Evolutionary conservation across 331 rosid genomes (phyloP), one percentile per base, ranked within the genome.

Genomic region (Saraca asoca): DNA sequence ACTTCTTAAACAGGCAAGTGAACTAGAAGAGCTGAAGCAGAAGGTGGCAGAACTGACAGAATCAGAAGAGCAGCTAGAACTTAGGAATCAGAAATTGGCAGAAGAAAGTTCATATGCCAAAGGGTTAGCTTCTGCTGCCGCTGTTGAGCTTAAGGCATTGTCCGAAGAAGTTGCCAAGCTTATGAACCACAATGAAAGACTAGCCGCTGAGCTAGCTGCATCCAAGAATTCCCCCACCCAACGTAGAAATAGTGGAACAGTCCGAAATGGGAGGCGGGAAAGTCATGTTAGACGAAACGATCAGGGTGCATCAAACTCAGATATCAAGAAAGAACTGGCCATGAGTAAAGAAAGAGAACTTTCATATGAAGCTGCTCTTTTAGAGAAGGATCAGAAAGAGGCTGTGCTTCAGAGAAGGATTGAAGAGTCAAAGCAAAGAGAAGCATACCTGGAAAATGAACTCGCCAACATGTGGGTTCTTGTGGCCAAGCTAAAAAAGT

Each of bases 381-480:
- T 66, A 68, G 97, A 88, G 45, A 90, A 79, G 84, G 92, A 88
- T 50, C 88, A 85, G 62, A 83, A 73, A 75, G 99, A 90, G 81
- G 85, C 75, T 18, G 97, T 83, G 70, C 95, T 90, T 74, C 96
- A 85, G n/a, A 74, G 74, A 51, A 94, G 70, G 83, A 64, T 90
- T 2, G 99, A 94, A 84, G 99, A 94, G 79, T 88, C 96, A 46
- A 94, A 88, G 82, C 95, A 94, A 68, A 84, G 92, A 68, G 99
- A 94, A 77, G 96, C 95, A 12, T 90, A 85, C 61, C 73, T 94
- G 62, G 99, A 94, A 85, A 90, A 94, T 67, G 99, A 94, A 76
- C 96, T 94, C 8, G 97, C 99, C 62, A 90, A 88, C 80, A 94
- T 94, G 99, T 94, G 99, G 99, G 89, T 94, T 81, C 92, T 90